These are phyloP conservation scores for Scutellaria baicalensis DNA, from an alignment of 257 asterid species.

Conservation along the genomic window DNA sequence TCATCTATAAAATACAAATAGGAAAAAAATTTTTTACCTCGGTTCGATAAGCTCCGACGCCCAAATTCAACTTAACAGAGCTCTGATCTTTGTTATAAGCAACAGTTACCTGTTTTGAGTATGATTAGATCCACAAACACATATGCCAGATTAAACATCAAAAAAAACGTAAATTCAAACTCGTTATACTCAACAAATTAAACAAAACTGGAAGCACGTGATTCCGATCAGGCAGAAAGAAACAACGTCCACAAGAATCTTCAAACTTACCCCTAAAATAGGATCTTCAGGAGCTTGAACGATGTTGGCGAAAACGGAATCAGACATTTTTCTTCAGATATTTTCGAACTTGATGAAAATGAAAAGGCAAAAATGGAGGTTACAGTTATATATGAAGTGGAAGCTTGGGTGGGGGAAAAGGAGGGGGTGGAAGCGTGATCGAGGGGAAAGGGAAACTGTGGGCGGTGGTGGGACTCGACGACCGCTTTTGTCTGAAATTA, in stretches of 20 bases:
- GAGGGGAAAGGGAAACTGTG: slow-evolving; percentile 18
- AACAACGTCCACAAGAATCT: not conserved
- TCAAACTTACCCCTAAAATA: slow-evolving; percentile 52
- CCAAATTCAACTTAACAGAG: slow-evolving; percentile 69
- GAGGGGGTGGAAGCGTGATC: slow-evolving; percentile 10
- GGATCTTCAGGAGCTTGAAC: slow-evolving; percentile 85
- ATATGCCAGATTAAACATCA: not conserved
- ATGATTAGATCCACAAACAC: slow-evolving; percentile 11
- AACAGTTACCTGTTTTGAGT: slow-evolving; percentile 61
- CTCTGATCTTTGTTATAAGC: slow-evolving; percentile 69
- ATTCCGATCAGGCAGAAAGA: not conserved
- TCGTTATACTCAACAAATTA: not conserved
- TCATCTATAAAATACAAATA: not conserved
- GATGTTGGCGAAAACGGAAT: slow-evolving; percentile 52
- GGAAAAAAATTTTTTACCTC: slow-evolving; percentile 40
- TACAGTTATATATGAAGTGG: not conserved
- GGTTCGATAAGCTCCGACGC: slow-evolving; percentile 82
- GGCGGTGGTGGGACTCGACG: slow-evolving; percentile 8
- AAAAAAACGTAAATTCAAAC: not conserved
- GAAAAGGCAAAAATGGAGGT: not conserved
- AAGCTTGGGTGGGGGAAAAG: not conserved
- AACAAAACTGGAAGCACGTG: not conserved
- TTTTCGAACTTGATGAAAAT: not conserved
- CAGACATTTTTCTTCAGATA: slow-evolving; percentile 19
- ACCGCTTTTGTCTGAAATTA: not conserved